Base-by-base conservation (phyloP, 1,284 basidiomycete genomes). In the Pulchroboletus neoregius region DNA sequence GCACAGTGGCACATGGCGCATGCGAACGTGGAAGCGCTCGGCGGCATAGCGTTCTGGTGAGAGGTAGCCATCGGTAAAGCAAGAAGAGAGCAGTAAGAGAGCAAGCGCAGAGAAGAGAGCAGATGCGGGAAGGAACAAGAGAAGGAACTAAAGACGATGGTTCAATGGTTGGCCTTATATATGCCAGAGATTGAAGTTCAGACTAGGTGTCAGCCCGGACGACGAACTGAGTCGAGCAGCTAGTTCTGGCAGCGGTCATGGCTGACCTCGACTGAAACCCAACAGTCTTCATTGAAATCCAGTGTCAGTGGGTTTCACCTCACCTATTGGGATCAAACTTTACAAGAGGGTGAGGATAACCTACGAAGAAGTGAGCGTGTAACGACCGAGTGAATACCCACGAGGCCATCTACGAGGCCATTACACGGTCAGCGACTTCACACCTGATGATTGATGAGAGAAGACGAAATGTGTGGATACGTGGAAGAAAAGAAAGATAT, bases 61-160 rank as follows among this genome's bases (percentile, higher is more conserved):
- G 51, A 35, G 9, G 38, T 30, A 43, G 28, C 37, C 59, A 53
- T 58, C 10, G 20, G 20, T 12, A 43, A 27, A 39, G 32, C 35
- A 16, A 39, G 16, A 22, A 34, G 32, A 57, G 11, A 22, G 24
- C 11, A 39, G 16, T 6, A 24, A 18, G 28, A 42, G 35, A 18
- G n/a, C 3, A n/a, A 27, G 37, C 31, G 24, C 27, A 32, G 33
- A 12, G 10, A 20, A 24, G 23, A 46, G 30, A 24, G 42, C n/a
- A 48, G 33, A 45, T 20, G 33, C 18, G 5, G 23, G 37, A 31
- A 37, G 16, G 15, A 27, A 23, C 22, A 22, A 27, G 23, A 34
- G 36, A 33, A 27, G 33, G 46, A 56, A 43, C 27, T 40, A 28
- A 39, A 16, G 43, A 39, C 24, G 10, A 34, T 2, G 9, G 9